Evolutionary conservation across 148 eudicot species (phyloP), one percentile per base, ranked within the genome.

Genomic region (Arctostaphylos glauca): DNA sequence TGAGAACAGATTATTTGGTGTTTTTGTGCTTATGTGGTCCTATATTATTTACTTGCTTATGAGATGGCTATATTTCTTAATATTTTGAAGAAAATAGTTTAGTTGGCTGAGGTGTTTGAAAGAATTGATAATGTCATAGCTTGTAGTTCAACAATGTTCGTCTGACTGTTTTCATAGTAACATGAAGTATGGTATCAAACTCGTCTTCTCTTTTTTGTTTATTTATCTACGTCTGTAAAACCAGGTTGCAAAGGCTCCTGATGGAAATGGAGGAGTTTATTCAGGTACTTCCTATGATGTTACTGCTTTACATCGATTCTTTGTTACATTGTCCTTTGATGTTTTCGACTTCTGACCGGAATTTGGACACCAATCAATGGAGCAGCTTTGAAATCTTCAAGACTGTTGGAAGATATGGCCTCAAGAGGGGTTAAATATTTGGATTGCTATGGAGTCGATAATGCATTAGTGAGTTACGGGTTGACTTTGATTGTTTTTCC

Each of bases 191-290:
- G n/a, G 23, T 41, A 7, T 5, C 41, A 18, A 38, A 56, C 5
- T 53, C 4, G 47, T 53, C 70, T 44, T 5, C 6, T 60, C 23
- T 18, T 6, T 79, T 79, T 21, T n/a, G 5, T 44, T 58, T 47
- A 4, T 83, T 54, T 38, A 84, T 80, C 49, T 74, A 12, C 55
- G 82, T 83, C 80, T 9, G n/a, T 80, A 64, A 86, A 71, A 80
- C 89, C 90, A 96, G 98, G 93, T 96, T 76, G 99, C 99, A 55
- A 93, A 89, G 89, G 90, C 99, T 81, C 99, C 99, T 49, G 99
- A 96, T 90, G 99, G 99, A 72, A 96, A 96, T 87, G 99, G 99
- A 89, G 99, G 99, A 90, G 96, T 96, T 76, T 96, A 92, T 89
- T 84, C 94, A 83, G 99, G 99, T 96, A 82, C 49, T 44, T 81